Base-by-base conservation (phyloP, 2,329 filamentous ascomycete genomes). In the Plenodomus lindquistii region DNA sequence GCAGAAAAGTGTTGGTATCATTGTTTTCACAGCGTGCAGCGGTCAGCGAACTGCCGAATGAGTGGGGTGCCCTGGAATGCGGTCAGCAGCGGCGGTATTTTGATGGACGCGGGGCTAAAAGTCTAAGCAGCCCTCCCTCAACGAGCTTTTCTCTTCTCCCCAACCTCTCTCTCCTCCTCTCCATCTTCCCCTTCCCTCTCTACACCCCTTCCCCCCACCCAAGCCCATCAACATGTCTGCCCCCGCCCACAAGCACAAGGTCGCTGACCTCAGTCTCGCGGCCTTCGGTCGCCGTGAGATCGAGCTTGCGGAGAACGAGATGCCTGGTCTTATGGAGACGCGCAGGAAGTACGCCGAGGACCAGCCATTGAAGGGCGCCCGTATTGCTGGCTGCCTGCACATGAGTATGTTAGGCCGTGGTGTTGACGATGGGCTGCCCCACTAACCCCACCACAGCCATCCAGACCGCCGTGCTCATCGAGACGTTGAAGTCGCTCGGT, bases 251-350 rank as follows among this genome's bases (percentile, higher is more conserved):
- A 93, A 89, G 80, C 95, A 91, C 88, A 96, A 97, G 89, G 93
- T 99, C 81, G 91, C 93, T 73, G 94, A 97, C 85, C 89, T 97
- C 77, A 81, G 88, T 75, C 87, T 97, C 75, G 93, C 94, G 74
- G 94, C 94, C 78, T 97, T 99, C 75, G 94, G 94, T 79, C 92
- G 94, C 81, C 92, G 93, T 79, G 94, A 99, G 86, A 97, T 99
- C 72, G 92, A 97, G 80, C 85, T 97, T 74, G 92, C 94, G 71
- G 93, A 97, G 78, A 83, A 81, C 70, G 80, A 81, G 83, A 97
- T 97, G 92, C 92, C 93, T 62, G 93, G 94, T 85, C 86, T 99
- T 67, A 96, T 99, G 89, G 85, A 89, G 72, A 97, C 92, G 72
- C 88, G 94, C 74, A 75, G 78, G 73, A 96, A 96, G 84, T 99